These are phyloP conservation scores for Spongispora temasekensis DNA, from an alignment of 1,284 basidiomycete genomes.

Conservation along the genomic window DNA sequence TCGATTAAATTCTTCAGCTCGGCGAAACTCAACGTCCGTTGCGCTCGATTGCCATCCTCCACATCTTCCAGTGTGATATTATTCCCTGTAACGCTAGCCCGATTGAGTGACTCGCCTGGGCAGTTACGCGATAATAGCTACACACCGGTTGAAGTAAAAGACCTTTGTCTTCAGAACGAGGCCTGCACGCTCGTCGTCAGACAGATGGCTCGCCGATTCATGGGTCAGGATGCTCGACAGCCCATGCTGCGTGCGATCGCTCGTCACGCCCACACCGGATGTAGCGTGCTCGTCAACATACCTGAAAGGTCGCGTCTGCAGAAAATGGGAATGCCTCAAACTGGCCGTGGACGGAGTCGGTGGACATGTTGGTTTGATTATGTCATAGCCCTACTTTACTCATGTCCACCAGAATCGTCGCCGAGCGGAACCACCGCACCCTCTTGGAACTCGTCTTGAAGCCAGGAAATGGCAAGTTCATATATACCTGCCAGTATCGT, in stretches of 20 bases:
- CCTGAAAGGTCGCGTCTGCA: conserved; percentile 61
- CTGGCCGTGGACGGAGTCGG: conserved; percentile 29
- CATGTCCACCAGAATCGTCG: conserved; percentile 56
- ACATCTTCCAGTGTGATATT: conserved; percentile 25
- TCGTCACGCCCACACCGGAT: no score
- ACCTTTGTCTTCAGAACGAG: conserved; percentile 55
- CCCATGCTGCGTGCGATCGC: conserved; percentile 54
- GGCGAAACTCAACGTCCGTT: conserved; percentile 56
- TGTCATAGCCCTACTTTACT: no score
- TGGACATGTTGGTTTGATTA: conserved; percentile 25
- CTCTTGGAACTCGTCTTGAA: conserved; percentile 65
- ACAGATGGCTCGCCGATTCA: conserved; percentile 36
- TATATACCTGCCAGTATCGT: conserved; percentile 1
- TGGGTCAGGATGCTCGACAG: conserved; percentile 54
- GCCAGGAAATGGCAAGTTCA: conserved; percentile 72
- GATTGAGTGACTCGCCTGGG: conserved; percentile 7
- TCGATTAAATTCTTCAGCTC: conserved; percentile 72
- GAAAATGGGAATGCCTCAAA: conserved; percentile 53
- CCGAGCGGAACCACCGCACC: conserved; percentile 68
- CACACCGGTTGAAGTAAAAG: conserved; percentile 74
- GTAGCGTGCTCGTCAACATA: no score
- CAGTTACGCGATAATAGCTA: conserved; percentile 8
- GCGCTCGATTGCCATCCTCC: conserved; percentile 30
- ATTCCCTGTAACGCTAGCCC: conserved; percentile 39
- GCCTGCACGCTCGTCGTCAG: conserved; percentile 46